phyloP scores from a whole-genome alignment of 768 basidiomycete species.

The Chalciporus chontae region DNA sequence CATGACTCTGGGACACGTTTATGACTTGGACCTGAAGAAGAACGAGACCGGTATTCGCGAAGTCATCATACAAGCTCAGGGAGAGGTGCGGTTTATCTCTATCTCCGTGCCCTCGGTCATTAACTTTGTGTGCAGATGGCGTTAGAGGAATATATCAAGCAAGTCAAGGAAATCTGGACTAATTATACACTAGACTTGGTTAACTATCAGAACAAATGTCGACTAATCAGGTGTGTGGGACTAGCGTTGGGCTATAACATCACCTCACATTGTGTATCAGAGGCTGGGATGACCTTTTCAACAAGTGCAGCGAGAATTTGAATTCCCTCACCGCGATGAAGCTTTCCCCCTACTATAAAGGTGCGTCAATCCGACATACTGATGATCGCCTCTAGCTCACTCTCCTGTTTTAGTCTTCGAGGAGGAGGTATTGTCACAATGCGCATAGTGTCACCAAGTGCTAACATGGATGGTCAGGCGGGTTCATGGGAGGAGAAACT shows the following conservation, averaged over 20 bases:
- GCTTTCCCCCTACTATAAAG: constrained; percentile 97
- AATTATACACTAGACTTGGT: constrained; percentile 93
- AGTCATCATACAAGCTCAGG: constrained; percentile 94
- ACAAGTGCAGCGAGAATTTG: constrained; percentile 94
- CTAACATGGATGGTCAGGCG: constrained; percentile 43
- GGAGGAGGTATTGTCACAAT: constrained; percentile 59
- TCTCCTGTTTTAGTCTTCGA: constrained; percentile 61
- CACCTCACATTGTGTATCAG: constrained; percentile 36
- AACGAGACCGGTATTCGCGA: constrained; percentile 92
- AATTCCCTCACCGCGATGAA: constrained; percentile 98
- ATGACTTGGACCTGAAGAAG: constrained; percentile 92
- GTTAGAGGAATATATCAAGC: constrained; percentile 90
- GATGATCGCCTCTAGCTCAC: constrained; percentile 1
- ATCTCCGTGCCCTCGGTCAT: neutral
- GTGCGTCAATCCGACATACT: constrained; percentile 34
- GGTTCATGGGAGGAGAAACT: constrained; percentile 96
- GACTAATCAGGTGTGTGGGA: constrained; percentile 71
- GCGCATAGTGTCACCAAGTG: neutral
- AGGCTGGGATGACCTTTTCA: constrained; percentile 97
- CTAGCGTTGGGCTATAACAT: too few relatives aligned
- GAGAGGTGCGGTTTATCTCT: constrained; percentile 59
- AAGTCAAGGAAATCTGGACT: constrained; percentile 97
- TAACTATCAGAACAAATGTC: constrained; percentile 98
- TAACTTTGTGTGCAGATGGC: constrained; percentile 65
- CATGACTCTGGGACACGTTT: constrained; percentile 95